A percentile compares a stretch with the other conserved stretches of the same genome.
Evolutionary conservation across 805 yeast genomes (phyloP).

Genomic region (Ogataea nakhonphanomensis): DNA sequence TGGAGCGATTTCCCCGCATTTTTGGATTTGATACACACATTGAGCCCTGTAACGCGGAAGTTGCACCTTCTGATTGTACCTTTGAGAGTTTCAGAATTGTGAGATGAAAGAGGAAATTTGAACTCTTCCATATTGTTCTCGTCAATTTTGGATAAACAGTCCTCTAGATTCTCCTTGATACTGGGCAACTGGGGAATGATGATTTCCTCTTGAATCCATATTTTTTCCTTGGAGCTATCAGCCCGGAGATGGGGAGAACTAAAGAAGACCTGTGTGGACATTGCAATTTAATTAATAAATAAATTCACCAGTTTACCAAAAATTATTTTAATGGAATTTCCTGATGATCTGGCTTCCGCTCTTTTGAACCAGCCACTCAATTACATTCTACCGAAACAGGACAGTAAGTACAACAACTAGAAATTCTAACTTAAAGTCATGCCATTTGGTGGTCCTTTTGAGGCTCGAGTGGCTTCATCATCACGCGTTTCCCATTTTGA

Average conservation of each 20-base stretch:
- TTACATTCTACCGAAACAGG: slow-evolving; percentile 39
- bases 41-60: slow-evolving; percentile 47
- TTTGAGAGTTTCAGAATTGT: slow-evolving; percentile 52
- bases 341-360: slow-evolving; percentile 21
- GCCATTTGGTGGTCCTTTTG: slow-evolving; percentile 30
- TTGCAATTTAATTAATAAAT: slow-evolving; percentile 3
- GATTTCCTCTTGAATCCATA: slow-evolving; percentile 47
- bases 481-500: slow-evolving; percentile 3
- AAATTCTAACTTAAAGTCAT: slow-evolving; percentile 13
- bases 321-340: slow-evolving; percentile 7
- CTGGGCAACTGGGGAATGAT: slow-evolving; percentile 47
- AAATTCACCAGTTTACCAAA: background rate
- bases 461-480: slow-evolving; percentile 11
- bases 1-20: slow-evolving; percentile 37
- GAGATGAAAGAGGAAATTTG: slow-evolving; percentile 55
- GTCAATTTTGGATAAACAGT: slow-evolving; percentile 38
- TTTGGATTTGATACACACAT: slow-evolving; percentile 36
- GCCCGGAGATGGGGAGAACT: slow-evolving; percentile 6
- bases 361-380: slow-evolving; percentile 32
- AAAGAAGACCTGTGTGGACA: slow-evolving; percentile 28
- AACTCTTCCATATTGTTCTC: slow-evolving; percentile 39
- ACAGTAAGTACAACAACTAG: slow-evolving; percentile 27
- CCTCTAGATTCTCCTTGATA: slow-evolving; percentile 40
- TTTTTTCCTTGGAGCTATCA: slow-evolving; percentile 31
- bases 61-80: slow-evolving; percentile 60